A percentile compares a stretch with the other conserved stretches of the same genome.
phyloP scores from a whole-genome alignment of 2,329 filamentous ascomycete species.

The Penicillium concentricum region DNA sequence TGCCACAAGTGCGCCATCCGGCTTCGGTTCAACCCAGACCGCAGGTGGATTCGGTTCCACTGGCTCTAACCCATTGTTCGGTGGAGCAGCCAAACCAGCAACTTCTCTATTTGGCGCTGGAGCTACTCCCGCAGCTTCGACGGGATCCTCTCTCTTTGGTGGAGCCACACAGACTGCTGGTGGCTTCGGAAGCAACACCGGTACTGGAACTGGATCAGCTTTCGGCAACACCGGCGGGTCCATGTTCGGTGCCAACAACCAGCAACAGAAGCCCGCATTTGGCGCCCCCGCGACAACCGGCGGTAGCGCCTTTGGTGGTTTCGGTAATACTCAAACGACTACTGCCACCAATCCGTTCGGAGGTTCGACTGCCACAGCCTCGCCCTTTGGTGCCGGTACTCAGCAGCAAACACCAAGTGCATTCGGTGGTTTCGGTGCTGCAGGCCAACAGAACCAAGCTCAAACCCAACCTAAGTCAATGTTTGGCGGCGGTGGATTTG shows the following conservation, averaged over 20 bases:
- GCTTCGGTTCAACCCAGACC: constrained; percentile 46
- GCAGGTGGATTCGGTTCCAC: constrained; percentile 40
- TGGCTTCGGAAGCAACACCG: constrained; percentile 24
- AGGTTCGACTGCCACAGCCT: constrained; percentile 36
- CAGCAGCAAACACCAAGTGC: constrained; percentile 38
- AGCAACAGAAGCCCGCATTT: constrained; percentile 38
- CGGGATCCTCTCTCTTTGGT: constrained; percentile 1
- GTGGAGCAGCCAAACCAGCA: constrained; percentile 28
- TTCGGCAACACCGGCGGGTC: constrained; percentile 36
- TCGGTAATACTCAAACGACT: constrained; percentile 38
- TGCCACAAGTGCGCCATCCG: constrained; percentile 37
- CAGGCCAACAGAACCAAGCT: constrained; percentile 36
- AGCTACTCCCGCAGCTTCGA: constrained; percentile 31
- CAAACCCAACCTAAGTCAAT: constrained; percentile 39
- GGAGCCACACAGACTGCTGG: constrained; percentile 9
- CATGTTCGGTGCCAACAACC: constrained; percentile 44
- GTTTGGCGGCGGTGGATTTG: constrained; percentile 42
- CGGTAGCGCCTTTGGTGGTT: constrained; percentile 36
- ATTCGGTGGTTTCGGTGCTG: constrained; percentile 46
- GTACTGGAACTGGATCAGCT: constrained; percentile 24
- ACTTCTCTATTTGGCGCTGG: constrained; percentile 43
- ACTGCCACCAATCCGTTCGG: constrained; percentile 43
- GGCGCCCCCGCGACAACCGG: constrained; percentile 30
- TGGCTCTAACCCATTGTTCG: constrained; percentile 40
- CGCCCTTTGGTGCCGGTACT: constrained; percentile 43